These are phyloP conservation scores for Mycena chlorophos DNA, from an alignment of 768 basidiomycete species.

Conservation along the genomic window DNA sequence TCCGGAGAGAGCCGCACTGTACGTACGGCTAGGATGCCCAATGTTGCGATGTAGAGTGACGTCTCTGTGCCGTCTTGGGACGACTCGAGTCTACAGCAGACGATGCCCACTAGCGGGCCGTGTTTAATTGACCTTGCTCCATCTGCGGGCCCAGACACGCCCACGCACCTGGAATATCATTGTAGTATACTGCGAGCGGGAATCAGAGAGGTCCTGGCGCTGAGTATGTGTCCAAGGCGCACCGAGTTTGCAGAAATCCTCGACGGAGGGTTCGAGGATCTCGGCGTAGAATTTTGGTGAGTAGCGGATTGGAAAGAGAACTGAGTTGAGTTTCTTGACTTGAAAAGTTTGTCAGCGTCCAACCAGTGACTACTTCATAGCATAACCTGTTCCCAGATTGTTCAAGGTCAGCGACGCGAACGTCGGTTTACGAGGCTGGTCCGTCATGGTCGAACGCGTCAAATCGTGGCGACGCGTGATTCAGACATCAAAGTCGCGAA, in stretches of 20 bases:
- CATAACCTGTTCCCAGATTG: constrained; percentile 83
- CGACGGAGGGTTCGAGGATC: constrained; percentile 72
- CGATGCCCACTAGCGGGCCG: constrained; percentile 58
- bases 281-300: constrained; percentile 86
- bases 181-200: constrained; percentile 72
- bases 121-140: too few relatives aligned
- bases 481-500: too few relatives aligned
- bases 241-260: constrained; percentile 89
- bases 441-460: too few relatives aligned
- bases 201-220: constrained; percentile 9
- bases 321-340: constrained; percentile 68
- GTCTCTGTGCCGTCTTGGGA: constrained; percentile 53
- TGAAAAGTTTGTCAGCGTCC: too few relatives aligned
- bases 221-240: constrained; percentile 33
- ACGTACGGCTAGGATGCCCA: constrained; percentile 86
- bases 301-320: constrained; percentile 88
- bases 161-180: constrained; percentile 67
- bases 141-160: too few relatives aligned
- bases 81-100: constrained; percentile 85
- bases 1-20: constrained; percentile 6
- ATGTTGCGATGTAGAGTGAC: constrained; percentile 84
- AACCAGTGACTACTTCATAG: too few relatives aligned
- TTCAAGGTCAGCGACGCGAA: constrained; percentile 77
- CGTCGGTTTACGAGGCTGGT: too few relatives aligned
- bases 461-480: constrained; percentile 11